Evolutionary conservation across 148 eudicot species (phyloP).

Genomic region (Camellia sinensis): DNA sequence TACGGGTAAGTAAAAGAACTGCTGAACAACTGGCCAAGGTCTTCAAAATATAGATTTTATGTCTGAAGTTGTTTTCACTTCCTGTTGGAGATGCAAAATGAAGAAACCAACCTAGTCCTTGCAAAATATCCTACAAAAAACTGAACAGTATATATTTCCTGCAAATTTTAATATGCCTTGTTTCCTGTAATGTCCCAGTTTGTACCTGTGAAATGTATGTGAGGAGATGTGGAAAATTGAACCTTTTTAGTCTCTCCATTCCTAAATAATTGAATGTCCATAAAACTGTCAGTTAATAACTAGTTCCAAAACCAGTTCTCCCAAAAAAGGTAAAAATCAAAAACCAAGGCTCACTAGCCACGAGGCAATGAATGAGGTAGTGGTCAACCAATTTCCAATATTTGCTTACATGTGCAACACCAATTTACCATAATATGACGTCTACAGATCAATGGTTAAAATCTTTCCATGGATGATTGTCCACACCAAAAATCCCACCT

Average conservation of each 20-base stretch:
- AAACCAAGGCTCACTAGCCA: neutral
- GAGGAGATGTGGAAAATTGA: too few species aligned
- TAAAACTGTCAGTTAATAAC: too few species aligned
- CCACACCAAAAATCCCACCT: neutral
- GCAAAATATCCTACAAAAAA: slow-evolving; percentile 1
- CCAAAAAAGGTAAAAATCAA: neutral
- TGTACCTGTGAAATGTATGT: too few species aligned
- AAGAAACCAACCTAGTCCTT: neutral
- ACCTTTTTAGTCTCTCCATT: too few species aligned
- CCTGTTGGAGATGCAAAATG: neutral
- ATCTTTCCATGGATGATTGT: neutral
- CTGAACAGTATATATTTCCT: neutral
- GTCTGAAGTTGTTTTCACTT: neutral
- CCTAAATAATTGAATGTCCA: too few species aligned
- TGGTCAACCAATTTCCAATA: neutral
- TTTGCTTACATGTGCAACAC: neutral
- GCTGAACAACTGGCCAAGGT: neutral
- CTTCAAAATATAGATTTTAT: neutral
- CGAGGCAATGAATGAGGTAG: neutral
- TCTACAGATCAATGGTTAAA: neutral
- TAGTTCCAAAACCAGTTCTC: neutral
- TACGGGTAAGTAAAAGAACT: too few species aligned
- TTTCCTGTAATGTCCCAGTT: too few species aligned
- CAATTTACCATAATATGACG: neutral
- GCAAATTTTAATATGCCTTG: neutral